Conservation (phyloP, 805 yeast species). For the Schizosaccharomyces japonicus region DNA sequence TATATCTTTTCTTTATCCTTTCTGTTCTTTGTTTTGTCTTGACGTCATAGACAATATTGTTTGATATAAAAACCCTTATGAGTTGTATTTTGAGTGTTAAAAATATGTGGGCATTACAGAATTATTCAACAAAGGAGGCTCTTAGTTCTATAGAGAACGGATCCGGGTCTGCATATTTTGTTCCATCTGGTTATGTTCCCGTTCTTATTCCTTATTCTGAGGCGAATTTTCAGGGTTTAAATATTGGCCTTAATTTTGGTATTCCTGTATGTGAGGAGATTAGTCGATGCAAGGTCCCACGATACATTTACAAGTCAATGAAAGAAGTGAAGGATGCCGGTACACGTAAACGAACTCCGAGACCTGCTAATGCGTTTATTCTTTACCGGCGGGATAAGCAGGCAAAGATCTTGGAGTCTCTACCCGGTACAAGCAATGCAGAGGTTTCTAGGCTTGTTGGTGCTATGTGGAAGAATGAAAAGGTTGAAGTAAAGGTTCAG, state of each 20-base stretch:
- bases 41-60: no score
- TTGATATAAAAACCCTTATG: no score
- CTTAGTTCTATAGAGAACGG: background rate
- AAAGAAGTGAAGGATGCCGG: background rate
- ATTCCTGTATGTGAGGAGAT: background rate
- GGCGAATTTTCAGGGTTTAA: no score
- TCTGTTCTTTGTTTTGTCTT: no score
- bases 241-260: background rate
- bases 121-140: background rate
- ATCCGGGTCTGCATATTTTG: conserved; percentile 4
- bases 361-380: conserved; percentile 4
- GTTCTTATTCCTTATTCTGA: conserved; percentile 1
- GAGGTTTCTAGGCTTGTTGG: conserved; percentile 2
- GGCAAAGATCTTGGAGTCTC: background rate
- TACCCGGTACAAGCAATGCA: background rate
- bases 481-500: background rate
- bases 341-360: background rate
- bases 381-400: conserved; percentile 1
- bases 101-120: background rate
- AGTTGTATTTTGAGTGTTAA: no score
- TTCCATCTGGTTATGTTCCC: conserved; percentile 1
- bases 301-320: background rate
- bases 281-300: background rate
- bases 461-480: background rate
- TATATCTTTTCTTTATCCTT: no score